These are phyloP conservation scores for Lentinula boryana DNA, from an alignment of 768 basidiomycete species.

Conservation along the genomic window DNA sequence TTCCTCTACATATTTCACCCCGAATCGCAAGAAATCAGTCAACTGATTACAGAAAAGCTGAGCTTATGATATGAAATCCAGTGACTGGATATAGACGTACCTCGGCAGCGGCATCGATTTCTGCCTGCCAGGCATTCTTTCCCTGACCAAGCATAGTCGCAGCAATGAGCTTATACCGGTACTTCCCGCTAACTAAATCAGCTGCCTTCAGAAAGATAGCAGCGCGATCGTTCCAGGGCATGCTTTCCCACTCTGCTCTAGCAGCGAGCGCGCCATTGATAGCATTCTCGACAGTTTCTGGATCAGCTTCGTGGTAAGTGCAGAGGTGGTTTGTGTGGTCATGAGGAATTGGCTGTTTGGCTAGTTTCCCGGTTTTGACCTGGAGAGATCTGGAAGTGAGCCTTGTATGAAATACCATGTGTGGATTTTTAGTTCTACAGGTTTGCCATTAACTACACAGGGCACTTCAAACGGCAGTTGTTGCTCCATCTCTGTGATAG, in stretches of 20 bases:
- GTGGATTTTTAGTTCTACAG: constrained; percentile 30
- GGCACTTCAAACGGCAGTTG: constrained; percentile 89
- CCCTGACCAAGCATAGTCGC: constrained; percentile 98
- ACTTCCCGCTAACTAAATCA: constrained; percentile 92
- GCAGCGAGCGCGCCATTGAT: constrained; percentile 86
- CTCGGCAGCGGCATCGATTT: constrained; percentile 99
- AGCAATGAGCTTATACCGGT: constrained; percentile 90
- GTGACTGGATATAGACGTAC: constrained; percentile 32
- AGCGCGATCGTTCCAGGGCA: constrained; percentile 96
- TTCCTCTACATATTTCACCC: constrained; percentile 95
- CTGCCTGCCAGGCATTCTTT: constrained; percentile 99
- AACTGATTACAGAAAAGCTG: constrained; percentile 37
- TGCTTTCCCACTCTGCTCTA: constrained; percentile 83
- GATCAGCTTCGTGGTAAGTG: constrained; percentile 84
- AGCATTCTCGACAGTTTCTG: constrained; percentile 65
- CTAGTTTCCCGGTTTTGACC: constrained; percentile 77
- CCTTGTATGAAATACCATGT: too few species aligned
- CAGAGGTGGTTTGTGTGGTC: constrained; percentile 80
- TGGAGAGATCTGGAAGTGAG: constrained; percentile 18
- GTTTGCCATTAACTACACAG: constrained; percentile 85
- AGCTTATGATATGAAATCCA: neutral
- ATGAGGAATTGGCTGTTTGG: constrained; percentile 80
- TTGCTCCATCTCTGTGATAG: constrained; percentile 74
- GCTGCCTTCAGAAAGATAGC: constrained; percentile 99
- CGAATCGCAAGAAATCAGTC: constrained; percentile 92